Evolutionary conservation across 1,284 basidiomycete species (phyloP), one percentile per base, ranked within the genome.

Genomic region (Thelephora terrestris): DNA sequence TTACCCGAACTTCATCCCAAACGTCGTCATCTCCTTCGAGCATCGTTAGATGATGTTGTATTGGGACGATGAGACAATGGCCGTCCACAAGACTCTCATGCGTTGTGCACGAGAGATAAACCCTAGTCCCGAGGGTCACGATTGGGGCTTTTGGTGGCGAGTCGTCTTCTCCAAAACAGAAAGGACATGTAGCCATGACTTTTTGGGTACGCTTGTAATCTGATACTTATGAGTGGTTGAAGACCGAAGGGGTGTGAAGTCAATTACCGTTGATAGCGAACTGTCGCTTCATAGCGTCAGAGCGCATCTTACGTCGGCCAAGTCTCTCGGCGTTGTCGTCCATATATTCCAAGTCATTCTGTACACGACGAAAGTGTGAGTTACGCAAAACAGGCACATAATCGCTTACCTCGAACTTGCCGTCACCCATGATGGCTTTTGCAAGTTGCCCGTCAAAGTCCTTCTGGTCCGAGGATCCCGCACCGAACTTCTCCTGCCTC

Each of bases 11-110:
- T 75, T 97, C 93, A 52, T 96, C 93, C 96, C 96, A 99, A 35
- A 94, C 88, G 59, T 99, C 95, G 55, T 98, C 94, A 57, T 99
- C 96, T 20, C 85, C 88, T 64, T 99, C 96, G 2, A 99, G 73
- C 70, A 85, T 86, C 48, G 81, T 86, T 37, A 99, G 65, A 62
- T 92, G 85, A 64, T 99, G 96, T 56, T 95, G 89, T 40, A 97
- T 88, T 0, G 96, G 96, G 1, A 97, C 92, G 56, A 99, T 98
- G 29, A 92, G 71, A 61, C 91, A 93, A 61, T 99, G 96, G 0
- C 91, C 91, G 1, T 80, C 73, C 0, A 91, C 78, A 6, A 99
- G 73, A 58, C 94, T 91, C 61, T 99, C 93, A 27, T 74, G 78
- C 23, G 81, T 67, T 1, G 94, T 93, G 58, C 93, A 87, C 4